Conservation (phyloP, 2,329 filamentous ascomycete species). For the Phoma sp. region DNA sequence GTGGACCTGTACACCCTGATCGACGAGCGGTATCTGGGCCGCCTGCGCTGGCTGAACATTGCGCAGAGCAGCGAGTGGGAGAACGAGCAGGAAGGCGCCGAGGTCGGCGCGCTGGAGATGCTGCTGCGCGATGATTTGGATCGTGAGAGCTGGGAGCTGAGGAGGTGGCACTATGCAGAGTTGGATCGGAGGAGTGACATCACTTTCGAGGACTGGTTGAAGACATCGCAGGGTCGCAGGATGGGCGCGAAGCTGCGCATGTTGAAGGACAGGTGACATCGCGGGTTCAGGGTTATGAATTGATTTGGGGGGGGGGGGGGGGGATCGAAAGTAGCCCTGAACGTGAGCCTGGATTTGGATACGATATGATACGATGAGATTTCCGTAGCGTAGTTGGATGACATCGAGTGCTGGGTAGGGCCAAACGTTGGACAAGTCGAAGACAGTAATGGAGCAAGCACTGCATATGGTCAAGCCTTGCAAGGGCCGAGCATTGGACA, state of each 20-base stretch:
- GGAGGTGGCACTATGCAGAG: slow-evolving; percentile 43
- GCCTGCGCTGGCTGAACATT: slow-evolving; percentile 47
- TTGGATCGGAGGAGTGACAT: slow-evolving; percentile 5
- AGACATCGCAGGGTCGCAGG: slow-evolving; percentile 25
- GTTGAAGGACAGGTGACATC: slow-evolving; percentile 27
- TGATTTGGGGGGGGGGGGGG: neutral
- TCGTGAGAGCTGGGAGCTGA: slow-evolving; percentile 44
- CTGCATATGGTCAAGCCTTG: too few species aligned
- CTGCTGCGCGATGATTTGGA: slow-evolving; percentile 47
- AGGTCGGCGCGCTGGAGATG: slow-evolving; percentile 49
- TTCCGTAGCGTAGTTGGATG: too few species aligned
- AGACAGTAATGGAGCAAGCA: neutral
- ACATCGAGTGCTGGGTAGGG: too few species aligned
- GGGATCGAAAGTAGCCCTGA: too few species aligned
- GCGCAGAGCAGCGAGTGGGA: slow-evolving; percentile 50
- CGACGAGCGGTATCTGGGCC: slow-evolving; percentile 49
- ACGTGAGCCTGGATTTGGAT: too few species aligned
- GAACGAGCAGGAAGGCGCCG: slow-evolving; percentile 36
- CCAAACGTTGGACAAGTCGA: neutral
- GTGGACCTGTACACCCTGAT: slow-evolving; percentile 51
- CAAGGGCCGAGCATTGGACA: neutral
- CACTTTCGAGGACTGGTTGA: slow-evolving; percentile 34
- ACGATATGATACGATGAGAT: too few species aligned
- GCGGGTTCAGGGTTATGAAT: slow-evolving; percentile 17
- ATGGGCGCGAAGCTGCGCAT: slow-evolving; percentile 34